These are phyloP conservation scores for Trebouxia sp. DNA, from an alignment of 139 green algal genomes.

Conservation along the genomic window DNA sequence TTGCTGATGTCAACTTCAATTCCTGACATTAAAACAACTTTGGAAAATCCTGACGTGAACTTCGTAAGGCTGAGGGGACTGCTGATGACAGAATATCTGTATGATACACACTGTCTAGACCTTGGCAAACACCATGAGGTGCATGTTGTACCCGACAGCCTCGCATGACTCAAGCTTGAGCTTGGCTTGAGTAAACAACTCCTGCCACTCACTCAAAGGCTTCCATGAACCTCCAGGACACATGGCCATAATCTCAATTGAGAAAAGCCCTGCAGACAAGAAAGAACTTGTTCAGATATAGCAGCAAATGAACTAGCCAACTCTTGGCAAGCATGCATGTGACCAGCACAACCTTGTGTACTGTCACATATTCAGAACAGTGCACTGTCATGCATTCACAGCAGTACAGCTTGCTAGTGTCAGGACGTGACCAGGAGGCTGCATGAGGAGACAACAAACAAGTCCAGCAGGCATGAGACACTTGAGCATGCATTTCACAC, in stretches of 20 bases:
- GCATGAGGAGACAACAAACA: no score
- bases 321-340: no score
- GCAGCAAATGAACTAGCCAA: no score
- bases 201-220: conserved; percentile 40
- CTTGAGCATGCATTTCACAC: not conserved
- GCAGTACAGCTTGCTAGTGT: no score
- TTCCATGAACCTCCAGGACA: conserved; percentile 40
- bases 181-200: conserved; percentile 35
- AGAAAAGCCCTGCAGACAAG: conserved; percentile 33
- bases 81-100: not conserved
- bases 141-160: conserved; percentile 39
- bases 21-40: no score
- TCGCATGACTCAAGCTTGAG: conserved; percentile 56
- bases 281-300: not conserved
- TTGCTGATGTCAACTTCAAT: no score
- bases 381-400: no score
- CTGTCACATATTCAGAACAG: no score
- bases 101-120: not conserved
- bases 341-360: no score
- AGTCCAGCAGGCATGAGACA: not conserved
- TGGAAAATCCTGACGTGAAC: no score
- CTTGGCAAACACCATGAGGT: conserved; percentile 27
- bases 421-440: no score
- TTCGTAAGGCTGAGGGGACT: no score
- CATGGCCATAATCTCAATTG: conserved; percentile 43